These are phyloP conservation scores for Psilocybe tampanensis DNA, from an alignment of 768 basidiomycete genomes.

Conservation along the genomic window DNA sequence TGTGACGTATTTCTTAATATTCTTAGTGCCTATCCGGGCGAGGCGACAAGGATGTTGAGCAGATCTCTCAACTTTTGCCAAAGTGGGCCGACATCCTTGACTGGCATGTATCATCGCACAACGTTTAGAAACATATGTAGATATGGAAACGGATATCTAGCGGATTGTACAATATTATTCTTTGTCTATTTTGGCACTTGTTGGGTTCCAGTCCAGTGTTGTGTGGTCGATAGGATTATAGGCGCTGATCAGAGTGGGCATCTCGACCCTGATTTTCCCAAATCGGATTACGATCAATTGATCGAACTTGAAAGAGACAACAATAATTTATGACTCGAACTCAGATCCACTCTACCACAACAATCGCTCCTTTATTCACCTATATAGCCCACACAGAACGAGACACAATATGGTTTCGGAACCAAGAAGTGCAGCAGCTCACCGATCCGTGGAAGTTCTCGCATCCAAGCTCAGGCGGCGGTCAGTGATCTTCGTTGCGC, in stretches of 20 bases:
- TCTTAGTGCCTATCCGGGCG: slow-evolving; percentile 88
- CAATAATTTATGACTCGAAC: slow-evolving; percentile 26
- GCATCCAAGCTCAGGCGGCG: slow-evolving; percentile 72
- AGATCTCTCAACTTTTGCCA: slow-evolving; percentile 92
- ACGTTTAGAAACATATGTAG: slow-evolving; percentile 11
- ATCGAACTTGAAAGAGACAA: slow-evolving; percentile 20
- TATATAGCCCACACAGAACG: neutral
- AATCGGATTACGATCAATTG: slow-evolving; percentile 22
- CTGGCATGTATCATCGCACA: slow-evolving; percentile 75
- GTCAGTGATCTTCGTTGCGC: slow-evolving; percentile 43
- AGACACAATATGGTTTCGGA: slow-evolving; percentile 43
- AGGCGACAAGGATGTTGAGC: slow-evolving; percentile 97
- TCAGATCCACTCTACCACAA: slow-evolving; percentile 2
- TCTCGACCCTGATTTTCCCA: slow-evolving; percentile 11
- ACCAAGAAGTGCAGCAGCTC: slow-evolving; percentile 39
- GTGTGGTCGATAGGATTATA: neutral
- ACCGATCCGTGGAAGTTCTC: slow-evolving; percentile 67
- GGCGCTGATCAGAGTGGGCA: neutral
- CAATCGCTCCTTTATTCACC: neutral
- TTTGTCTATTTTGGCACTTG: too few species aligned
- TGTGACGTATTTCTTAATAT: slow-evolving; percentile 3
- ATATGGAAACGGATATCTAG: slow-evolving; percentile 7
- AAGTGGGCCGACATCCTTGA: slow-evolving; percentile 94
- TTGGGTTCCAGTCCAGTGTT: too few species aligned
- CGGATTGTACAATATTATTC: neutral